Evolutionary conservation across 129 eudicot genomes (phyloP).

Genomic region (Sambucus nigra): DNA sequence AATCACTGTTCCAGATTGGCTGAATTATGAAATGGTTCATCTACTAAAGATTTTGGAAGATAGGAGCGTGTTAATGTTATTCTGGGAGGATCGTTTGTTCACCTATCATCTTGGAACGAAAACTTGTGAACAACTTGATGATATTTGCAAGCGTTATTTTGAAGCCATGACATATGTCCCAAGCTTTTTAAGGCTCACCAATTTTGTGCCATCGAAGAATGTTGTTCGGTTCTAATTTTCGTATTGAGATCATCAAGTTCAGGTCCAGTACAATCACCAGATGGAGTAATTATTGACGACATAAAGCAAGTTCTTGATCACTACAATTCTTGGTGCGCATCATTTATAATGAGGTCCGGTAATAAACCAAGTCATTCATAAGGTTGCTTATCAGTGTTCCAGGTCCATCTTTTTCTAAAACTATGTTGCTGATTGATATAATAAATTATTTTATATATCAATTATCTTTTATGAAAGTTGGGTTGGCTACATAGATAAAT

Average conservation of each 20-base stretch:
- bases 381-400: too few species aligned
- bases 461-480: too few species aligned
- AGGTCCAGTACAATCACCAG: neutral
- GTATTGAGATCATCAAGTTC: neutral
- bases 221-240: slow-evolving; percentile 5
- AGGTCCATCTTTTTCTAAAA: too few species aligned
- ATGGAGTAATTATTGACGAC: too few species aligned
- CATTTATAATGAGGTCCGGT: too few species aligned
- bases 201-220: slow-evolving; percentile 10
- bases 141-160: neutral
- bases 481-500: too few species aligned
- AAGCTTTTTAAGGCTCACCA: slow-evolving; percentile 16
- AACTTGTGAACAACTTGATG: neutral
- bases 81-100: slow-evolving; percentile 1
- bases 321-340: too few species aligned
- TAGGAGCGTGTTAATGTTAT: slow-evolving; percentile 14
- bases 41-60: slow-evolving; percentile 13
- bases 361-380: too few species aligned
- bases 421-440: too few species aligned
- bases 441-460: too few species aligned
- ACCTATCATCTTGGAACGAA: neutral
- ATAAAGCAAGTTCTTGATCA: too few species aligned
- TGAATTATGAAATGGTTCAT: neutral
- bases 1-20: neutral
- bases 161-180: slow-evolving; percentile 16